Conservation (phyloP, 208 protist genomes). For the Acanthamoeba castellanii region DNA sequence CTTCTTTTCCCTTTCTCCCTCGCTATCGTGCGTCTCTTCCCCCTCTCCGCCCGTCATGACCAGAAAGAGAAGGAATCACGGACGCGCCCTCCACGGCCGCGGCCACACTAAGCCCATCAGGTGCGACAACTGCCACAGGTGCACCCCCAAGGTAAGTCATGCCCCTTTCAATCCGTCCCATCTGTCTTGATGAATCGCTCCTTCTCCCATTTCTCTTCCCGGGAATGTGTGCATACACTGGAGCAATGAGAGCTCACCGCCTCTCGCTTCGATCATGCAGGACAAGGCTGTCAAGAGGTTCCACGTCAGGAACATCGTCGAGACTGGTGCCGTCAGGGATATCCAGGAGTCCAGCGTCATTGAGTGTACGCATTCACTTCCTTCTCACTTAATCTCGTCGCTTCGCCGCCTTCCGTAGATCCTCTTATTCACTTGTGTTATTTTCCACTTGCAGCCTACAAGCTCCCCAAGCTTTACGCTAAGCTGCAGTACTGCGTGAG, state of each 20-base stretch:
- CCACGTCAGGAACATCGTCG: constrained; percentile 98
- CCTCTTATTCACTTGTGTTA: not conserved
- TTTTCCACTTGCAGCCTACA: constrained; percentile 84
- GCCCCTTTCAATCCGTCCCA: not conserved
- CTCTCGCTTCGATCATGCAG: constrained; percentile 89
- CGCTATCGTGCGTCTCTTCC: constrained; percentile 65
- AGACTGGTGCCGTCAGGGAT: constrained; percentile 92
- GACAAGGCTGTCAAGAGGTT: constrained; percentile 99
- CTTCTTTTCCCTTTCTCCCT: constrained; percentile 55
- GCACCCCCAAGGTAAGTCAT: constrained; percentile 88
- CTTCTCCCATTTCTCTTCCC: not conserved
- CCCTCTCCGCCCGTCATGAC: constrained; percentile 85
- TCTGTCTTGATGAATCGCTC: not conserved
- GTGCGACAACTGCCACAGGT: constrained; percentile 92
- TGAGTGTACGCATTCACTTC: constrained; percentile 89
- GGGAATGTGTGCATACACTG: no score
- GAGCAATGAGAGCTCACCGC: not conserved
- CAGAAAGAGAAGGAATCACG: constrained; percentile 92
- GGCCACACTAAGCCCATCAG: constrained; percentile 89
- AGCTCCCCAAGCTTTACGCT: constrained; percentile 99
- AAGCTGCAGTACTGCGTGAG: constrained; percentile 99
- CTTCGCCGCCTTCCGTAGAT: not conserved
- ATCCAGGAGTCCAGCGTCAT: constrained; percentile 97
- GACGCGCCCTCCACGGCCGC: constrained; percentile 89
- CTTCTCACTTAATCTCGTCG: not conserved